Evolutionary conservation across 768 basidiomycete genomes (phyloP).

Genomic region (Trametes cubensis): DNA sequence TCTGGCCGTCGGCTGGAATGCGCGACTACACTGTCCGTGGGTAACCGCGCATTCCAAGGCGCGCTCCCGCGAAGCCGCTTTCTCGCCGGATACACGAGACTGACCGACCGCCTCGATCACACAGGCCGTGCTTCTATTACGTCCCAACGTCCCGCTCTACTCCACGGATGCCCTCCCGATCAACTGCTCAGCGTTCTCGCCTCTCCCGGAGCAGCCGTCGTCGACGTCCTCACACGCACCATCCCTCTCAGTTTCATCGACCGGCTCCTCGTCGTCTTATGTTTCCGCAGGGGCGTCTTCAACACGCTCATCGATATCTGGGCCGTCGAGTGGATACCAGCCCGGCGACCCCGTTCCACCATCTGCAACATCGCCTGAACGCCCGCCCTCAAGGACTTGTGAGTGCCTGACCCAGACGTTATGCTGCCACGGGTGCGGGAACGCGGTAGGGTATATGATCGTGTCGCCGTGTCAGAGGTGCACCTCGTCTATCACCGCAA

Average conservation of each 20-base stretch:
- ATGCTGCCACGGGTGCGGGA: constrained; percentile 79
- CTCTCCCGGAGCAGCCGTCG: constrained; percentile 35
- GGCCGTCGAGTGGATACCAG: not conserved
- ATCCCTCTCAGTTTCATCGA: constrained; percentile 17
- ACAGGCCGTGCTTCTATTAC: constrained; percentile 81
- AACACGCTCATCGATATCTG: constrained; percentile 50
- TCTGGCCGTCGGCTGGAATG: not conserved
- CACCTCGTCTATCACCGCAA: constrained; percentile 66
- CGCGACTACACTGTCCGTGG: not conserved
- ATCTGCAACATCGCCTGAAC: constrained; percentile 26
- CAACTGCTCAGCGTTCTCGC: constrained; percentile 71
- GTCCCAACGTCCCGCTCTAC: constrained; percentile 79
- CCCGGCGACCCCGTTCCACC: constrained; percentile 15
- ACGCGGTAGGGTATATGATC: constrained; percentile 77
- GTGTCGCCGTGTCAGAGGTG: constrained; percentile 78
- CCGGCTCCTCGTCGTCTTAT: constrained; percentile 33
- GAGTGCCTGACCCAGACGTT: constrained; percentile 84
- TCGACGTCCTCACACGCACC: constrained; percentile 17
- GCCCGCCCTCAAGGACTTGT: constrained; percentile 62
- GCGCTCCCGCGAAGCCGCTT: constrained; percentile 7
- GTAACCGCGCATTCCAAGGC: not conserved
- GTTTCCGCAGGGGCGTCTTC: constrained; percentile 35
- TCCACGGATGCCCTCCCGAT: constrained; percentile 80
- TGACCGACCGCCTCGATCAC: constrained; percentile 18
- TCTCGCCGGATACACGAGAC: constrained; percentile 5